Evolutionary conservation across 1,284 basidiomycete species (phyloP), one percentile per base, ranked within the genome.

Genomic region (Sporisorium graminicola): DNA sequence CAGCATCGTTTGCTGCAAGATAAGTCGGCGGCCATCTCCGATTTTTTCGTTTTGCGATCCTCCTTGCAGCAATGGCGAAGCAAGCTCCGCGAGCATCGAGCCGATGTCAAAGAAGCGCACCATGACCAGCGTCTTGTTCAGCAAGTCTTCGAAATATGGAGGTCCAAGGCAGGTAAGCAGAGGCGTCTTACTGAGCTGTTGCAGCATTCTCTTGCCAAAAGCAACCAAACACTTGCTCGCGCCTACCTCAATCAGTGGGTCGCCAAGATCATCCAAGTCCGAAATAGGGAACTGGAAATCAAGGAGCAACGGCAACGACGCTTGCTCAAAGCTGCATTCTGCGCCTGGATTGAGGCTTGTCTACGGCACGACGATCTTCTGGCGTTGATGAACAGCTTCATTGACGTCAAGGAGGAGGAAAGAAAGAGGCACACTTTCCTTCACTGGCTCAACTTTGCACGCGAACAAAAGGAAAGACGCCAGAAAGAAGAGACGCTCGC

Each of bases 401-500:
- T 70, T 29, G 79, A 80, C 59, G 72, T 80, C 56, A 80, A 80
- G 47, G 56, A 64, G 43, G 77, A 74, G 42, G 74, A 69, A 2
- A 16, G 49, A 1, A 55, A 61, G 53, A 54, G 52, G 42, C 54
- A 62, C 16, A 53, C 46, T 1, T 79, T 80, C 20, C 9, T 20
- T 9, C 47, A 43, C 31, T 80, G 79, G 79, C 56, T 77, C 16
- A 44, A 22, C 4, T 14, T 27, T 16, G 68, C 69, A 18, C 50
- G 70, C 8, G 53, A 53, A 47, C 46, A 62, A 5, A 65, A 58
- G 26, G 44, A 59, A 14, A 58, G 69, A 26, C 55, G 69, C 5
- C 56, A 66, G 35, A 58, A 65, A 26, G 69, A 46, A 20, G 66
- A 65, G 44, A 24, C 20, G 9, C 37, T 69, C 14, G 58, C 26